phyloP scores from a whole-genome alignment of 768 basidiomycete species.

The Trametes punicea region DNA sequence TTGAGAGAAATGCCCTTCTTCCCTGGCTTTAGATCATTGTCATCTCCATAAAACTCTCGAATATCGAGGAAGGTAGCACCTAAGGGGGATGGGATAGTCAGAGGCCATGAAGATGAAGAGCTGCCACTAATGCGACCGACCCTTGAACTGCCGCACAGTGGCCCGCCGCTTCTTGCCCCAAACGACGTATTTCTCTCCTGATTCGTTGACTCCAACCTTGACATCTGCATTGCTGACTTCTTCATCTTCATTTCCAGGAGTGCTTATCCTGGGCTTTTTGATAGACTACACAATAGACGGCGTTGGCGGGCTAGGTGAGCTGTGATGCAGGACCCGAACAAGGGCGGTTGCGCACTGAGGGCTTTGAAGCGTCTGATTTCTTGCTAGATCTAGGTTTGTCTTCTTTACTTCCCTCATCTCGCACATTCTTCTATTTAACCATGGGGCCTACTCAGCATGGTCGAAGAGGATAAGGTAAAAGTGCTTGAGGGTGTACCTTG shows the following conservation, averaged over 20 bases:
- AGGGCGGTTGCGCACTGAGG: background rate
- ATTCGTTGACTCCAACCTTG: constrained; percentile 28
- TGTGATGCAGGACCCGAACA: background rate
- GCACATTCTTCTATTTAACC: background rate
- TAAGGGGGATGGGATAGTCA: constrained; percentile 22
- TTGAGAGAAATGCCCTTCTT: constrained; percentile 77
- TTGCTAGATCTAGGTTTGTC: background rate
- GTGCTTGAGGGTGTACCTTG: background rate
- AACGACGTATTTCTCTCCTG: constrained; percentile 57
- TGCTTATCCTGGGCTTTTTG: constrained; percentile 2
- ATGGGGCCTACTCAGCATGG: no score
- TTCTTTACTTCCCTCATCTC: constrained; percentile 4
- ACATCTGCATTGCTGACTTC: background rate
- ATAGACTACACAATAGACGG: background rate
- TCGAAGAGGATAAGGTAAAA: background rate
- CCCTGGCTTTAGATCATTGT: constrained; percentile 63
- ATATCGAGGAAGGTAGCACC: constrained; percentile 63
- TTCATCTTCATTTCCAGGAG: background rate
- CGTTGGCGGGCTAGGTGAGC: background rate
- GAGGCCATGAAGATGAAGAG: constrained; percentile 28
- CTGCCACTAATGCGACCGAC: constrained; percentile 21
- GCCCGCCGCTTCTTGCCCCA: constrained; percentile 72
- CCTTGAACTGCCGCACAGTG: constrained; percentile 51
- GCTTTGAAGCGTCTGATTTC: constrained; percentile 1
- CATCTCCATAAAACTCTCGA: constrained; percentile 62